Evolutionary conservation across 2,329 filamentous ascomycete species (phyloP).

Genomic region (Microdochium trichocladiopsis): DNA sequence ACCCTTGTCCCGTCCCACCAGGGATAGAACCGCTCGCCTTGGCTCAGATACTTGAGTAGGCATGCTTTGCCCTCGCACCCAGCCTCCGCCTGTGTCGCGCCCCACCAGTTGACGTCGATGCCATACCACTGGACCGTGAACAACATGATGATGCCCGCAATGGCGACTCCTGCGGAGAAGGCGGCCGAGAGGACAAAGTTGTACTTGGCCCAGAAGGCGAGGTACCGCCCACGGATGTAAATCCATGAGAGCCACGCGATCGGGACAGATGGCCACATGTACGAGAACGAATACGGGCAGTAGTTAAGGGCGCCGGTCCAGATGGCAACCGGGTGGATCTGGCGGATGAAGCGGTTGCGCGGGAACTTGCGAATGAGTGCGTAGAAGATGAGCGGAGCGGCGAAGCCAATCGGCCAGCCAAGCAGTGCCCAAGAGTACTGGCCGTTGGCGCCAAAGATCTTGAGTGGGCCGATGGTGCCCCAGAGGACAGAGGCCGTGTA

Average conservation of each 20-base stretch:
- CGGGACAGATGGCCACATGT: constrained; percentile 5
- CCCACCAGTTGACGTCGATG: constrained; percentile 28
- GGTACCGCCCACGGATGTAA: constrained; percentile 34
- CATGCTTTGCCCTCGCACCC: background rate
- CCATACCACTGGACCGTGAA: constrained; percentile 41
- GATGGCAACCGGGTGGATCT: constrained; percentile 40
- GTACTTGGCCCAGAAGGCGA: constrained; percentile 45
- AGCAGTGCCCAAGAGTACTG: constrained; percentile 24
- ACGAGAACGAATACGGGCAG: constrained; percentile 30
- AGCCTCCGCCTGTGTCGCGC: constrained; percentile 8
- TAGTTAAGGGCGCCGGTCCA: constrained; percentile 37
- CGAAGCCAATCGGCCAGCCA: constrained; percentile 25
- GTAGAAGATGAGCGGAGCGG: constrained; percentile 21
- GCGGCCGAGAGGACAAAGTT: constrained; percentile 46
- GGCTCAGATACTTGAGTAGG: background rate
- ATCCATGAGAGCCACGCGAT: constrained; percentile 30
- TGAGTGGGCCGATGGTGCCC: constrained; percentile 41
- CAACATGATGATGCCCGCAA: constrained; percentile 45
- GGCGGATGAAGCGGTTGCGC: constrained; percentile 25
- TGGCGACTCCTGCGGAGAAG: constrained; percentile 41
- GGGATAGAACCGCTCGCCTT: background rate
- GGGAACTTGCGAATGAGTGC: constrained; percentile 29
- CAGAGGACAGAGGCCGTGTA: constrained; percentile 50
- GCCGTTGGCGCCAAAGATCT: constrained; percentile 26
- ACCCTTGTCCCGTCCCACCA: background rate